phyloP scores from a whole-genome alignment of 2,329 filamentous ascomycete genomes.

The Penicillium digitatum region DNA sequence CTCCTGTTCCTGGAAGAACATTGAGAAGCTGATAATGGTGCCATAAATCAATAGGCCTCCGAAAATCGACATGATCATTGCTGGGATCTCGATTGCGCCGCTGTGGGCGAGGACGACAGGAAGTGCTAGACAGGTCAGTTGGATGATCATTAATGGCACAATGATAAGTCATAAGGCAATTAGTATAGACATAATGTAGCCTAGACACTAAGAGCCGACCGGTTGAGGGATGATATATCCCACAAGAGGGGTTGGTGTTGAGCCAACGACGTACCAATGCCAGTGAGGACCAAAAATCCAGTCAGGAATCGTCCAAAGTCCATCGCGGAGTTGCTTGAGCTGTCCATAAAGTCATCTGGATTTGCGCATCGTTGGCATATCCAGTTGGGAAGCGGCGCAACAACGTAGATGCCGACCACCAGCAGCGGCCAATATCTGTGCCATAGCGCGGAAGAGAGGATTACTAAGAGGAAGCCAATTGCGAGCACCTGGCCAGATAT shows the following conservation, averaged over 20 bases:
- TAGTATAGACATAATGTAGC: neutral
- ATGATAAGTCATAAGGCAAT: neutral
- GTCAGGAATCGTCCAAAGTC: conserved; percentile 93
- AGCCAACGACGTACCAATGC: conserved; percentile 67
- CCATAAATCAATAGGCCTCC: conserved; percentile 94
- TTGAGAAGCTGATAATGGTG: conserved; percentile 94
- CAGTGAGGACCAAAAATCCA: conserved; percentile 95
- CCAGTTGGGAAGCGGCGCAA: conserved; percentile 95
- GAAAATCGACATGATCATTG: conserved; percentile 92
- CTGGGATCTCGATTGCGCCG: conserved; percentile 72
- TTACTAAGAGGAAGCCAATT: conserved; percentile 97
- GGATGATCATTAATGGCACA: neutral
- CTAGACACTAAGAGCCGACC: neutral
- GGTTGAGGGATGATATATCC: neutral
- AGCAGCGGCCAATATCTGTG: conserved; percentile 91
- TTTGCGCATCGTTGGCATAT: conserved; percentile 83
- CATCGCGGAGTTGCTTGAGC: conserved; percentile 74
- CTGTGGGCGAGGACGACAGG: conserved; percentile 85
- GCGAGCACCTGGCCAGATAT: conserved; percentile 66
- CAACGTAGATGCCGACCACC: conserved; percentile 90
- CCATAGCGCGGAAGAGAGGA: conserved; percentile 93
- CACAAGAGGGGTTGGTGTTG: conserved; percentile 1
- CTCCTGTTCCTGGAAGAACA: conserved; percentile 98
- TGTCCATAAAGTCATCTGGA: conserved; percentile 92
- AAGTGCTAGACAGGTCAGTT: conserved; percentile 58